Evolutionary conservation across 768 basidiomycete species (phyloP).

Genomic region (Botryobasidium botryosum): DNA sequence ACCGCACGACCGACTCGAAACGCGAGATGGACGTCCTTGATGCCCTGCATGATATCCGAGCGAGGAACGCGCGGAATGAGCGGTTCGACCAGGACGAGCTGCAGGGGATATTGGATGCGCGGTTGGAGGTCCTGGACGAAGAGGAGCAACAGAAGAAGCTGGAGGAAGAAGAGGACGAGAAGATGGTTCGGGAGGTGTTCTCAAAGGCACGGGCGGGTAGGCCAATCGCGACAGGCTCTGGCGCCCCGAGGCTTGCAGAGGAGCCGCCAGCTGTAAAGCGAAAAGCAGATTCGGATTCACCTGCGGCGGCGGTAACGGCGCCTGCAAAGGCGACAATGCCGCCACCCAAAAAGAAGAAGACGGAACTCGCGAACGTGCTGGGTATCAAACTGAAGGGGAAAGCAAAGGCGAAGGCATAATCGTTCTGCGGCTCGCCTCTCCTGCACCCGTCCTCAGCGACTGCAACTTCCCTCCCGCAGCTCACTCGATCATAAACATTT

Average conservation of each 20-base stretch:
- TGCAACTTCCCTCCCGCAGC: too few relatives aligned
- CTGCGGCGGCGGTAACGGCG: slow-evolving; percentile 35
- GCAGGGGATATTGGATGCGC: slow-evolving; percentile 44
- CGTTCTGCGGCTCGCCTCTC: too few relatives aligned
- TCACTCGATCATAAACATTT: too few relatives aligned
- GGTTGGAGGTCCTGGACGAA: slow-evolving; percentile 33
- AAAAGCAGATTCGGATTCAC: slow-evolving; percentile 67
- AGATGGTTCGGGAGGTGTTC: slow-evolving; percentile 73
- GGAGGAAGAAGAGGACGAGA: slow-evolving; percentile 86
- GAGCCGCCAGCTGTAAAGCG: slow-evolving; percentile 34
- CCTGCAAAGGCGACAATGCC: slow-evolving; percentile 26
- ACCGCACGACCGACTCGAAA: slow-evolving; percentile 79
- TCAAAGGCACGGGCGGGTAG: slow-evolving; percentile 31
- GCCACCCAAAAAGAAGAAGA: slow-evolving; percentile 36
- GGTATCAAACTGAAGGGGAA: slow-evolving; percentile 57
- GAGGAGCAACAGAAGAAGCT: slow-evolving; percentile 70
- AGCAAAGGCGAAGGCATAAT: slow-evolving; percentile 2
- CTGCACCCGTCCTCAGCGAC: too few relatives aligned
- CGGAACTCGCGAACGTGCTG: slow-evolving; percentile 40
- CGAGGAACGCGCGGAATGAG: slow-evolving; percentile 76
- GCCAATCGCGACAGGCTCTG: slow-evolving; percentile 5
- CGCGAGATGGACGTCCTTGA: slow-evolving; percentile 98
- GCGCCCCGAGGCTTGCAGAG: slow-evolving; percentile 15
- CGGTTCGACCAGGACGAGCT: slow-evolving; percentile 47
- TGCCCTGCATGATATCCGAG: slow-evolving; percentile 81